Percentiles rank a stretch among this genome's conserved stretches.
These are phyloP conservation scores for Cochlearia excelsa DNA, from an alignment of 345 rosid species.

Conservation along the genomic window DNA sequence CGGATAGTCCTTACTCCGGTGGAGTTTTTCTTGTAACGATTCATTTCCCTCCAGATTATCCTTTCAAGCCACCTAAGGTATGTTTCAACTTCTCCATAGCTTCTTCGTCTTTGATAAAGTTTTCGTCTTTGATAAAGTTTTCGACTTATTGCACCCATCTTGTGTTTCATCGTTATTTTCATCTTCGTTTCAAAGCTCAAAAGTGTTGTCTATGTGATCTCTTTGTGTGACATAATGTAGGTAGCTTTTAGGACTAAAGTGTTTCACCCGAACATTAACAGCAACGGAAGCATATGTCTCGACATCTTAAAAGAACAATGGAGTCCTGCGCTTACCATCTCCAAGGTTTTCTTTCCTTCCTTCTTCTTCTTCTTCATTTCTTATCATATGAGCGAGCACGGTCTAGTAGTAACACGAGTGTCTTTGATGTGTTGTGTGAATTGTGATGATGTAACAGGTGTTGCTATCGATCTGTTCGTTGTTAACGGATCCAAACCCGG, in stretches of 20 bases:
- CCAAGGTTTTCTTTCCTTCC: conserved; percentile 69
- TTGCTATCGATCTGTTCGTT: conserved; percentile 90
- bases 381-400: not conserved
- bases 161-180: too few species aligned
- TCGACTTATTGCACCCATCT: too few species aligned
- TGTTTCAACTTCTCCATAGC: conserved; percentile 2
- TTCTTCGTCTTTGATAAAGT: not conserved
- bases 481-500: conserved; percentile 95
- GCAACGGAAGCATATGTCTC: conserved; percentile 95
- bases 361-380: conserved; percentile 12
- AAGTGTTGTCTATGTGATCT: not conserved
- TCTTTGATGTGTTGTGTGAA: too few species aligned
- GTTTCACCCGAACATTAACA: conserved; percentile 89
- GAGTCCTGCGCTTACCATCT: conserved; percentile 95
- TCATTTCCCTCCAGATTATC: conserved; percentile 80
- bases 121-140: not conserved
- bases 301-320: conserved; percentile 98
- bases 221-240: too few species aligned
- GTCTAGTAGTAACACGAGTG: too few species aligned
- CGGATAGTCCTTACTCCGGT: conserved; percentile 74
- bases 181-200: too few species aligned
- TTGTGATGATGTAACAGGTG: conserved; percentile 44
- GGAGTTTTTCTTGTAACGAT: conserved; percentile 76
- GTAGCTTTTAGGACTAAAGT: conserved; percentile 97
- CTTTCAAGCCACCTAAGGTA: conserved; percentile 85